phyloP scores from a whole-genome alignment of 1,284 basidiomycete species.

The Cryptococcus jaspeensis region DNA sequence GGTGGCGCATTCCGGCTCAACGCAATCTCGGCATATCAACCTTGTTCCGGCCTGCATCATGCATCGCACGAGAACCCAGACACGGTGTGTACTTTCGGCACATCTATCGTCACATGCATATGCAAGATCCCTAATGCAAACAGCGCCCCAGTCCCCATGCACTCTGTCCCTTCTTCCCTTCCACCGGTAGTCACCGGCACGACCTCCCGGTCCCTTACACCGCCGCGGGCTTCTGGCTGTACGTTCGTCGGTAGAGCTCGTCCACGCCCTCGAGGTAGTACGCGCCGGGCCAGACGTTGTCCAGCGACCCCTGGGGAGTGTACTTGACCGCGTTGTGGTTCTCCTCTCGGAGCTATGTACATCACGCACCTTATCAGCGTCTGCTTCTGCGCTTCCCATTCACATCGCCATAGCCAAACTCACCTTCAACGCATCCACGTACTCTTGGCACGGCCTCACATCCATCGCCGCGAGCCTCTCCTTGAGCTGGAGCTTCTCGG shows the following conservation, averaged over 20 bases:
- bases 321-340: constrained; percentile 92
- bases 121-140: not conserved
- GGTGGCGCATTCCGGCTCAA: no score
- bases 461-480: constrained; percentile 79
- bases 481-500: constrained; percentile 73
- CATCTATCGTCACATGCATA: no score
- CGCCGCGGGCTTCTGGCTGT: constrained; percentile 51
- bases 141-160: not conserved
- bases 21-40: no score
- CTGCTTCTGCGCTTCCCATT: not conserved
- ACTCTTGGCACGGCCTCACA: constrained; percentile 87
- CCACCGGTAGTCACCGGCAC: not conserved
- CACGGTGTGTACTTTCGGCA: no score
- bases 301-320: constrained; percentile 77
- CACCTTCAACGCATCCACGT: constrained; percentile 71
- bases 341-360: constrained; percentile 77
- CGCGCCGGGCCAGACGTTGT: constrained; percentile 89
- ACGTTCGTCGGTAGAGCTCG: constrained; percentile 87
- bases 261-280: constrained; percentile 94
- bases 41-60: no score
- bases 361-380: not conserved
- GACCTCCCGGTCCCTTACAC: not conserved
- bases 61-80: no score
- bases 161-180: not conserved
- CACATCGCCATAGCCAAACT: constrained; percentile 23